Base-by-base conservation (phyloP, 2,329 filamentous ascomycete species). In the Phaeophleospora eucalypticola region DNA sequence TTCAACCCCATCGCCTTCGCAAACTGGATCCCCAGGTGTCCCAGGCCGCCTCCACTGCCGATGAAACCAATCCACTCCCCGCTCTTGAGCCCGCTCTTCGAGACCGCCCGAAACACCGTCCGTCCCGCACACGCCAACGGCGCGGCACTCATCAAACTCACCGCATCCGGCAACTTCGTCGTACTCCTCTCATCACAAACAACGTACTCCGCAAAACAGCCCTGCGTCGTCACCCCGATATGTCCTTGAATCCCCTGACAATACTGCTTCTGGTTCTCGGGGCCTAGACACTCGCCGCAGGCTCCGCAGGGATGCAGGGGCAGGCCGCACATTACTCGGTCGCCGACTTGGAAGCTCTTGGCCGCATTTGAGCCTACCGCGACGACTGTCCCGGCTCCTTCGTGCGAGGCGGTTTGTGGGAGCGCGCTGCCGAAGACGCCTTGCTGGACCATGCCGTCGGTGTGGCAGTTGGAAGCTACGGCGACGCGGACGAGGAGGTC, bases 401-500 rank as follows among this genome's bases (percentile, higher is more conserved):
- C 79, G 59, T 81, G 79, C 0, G 76, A 82, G 4, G 69, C 76
- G 7, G 71, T 81, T 46, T 71, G 68, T 0, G 80, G 79, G 1
- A 82, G 67, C 2, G 61, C 45, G 0, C 71, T 70, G 4, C 60
- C 63, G 60, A 82, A 75, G 37, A 71, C 62, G 39, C 80, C 80
- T 2, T 67, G 57, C 4, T 58, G 56, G 3, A 81, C 77, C 75
- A 82, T 79, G 50, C 64, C 63, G 65, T 83, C 80, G 1, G 81
- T 83, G 66, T 84, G 80, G 66, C 80, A 83, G 58, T 81, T 73
- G 1, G 77, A 80, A 8, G 77, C 79, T 14, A 78, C 78, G 45
- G 77, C 79, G 42, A 81, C 68, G 61, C 79, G 80, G 57, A 83
- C 69, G 29, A 83, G 72, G n/a, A 84, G 66, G 52, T 83, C 80